Base-by-base conservation (phyloP, 768 basidiomycete genomes). In the Serpula lacrymans region DNA sequence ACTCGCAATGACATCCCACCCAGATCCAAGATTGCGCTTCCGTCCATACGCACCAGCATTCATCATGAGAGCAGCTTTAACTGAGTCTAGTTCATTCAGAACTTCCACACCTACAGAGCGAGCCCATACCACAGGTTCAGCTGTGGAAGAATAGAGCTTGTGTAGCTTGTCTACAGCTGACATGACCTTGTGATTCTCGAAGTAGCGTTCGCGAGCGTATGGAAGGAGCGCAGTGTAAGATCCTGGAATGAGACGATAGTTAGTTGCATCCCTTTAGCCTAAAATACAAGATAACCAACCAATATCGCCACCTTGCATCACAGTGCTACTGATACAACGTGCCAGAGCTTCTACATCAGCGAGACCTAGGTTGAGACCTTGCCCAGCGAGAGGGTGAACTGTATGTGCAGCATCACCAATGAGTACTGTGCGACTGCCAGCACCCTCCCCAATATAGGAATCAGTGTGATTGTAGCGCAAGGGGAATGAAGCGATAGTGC, bases 381-480 rank as follows among this genome's bases (percentile, higher is more conserved):
- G 95, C 2, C 96, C 96, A 0, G 94, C 95, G 20, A 98, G 77
- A 1, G 96, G 95, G 56, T 98, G 95, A 2, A 92, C 70, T 0
- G 89, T 90, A 55, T 98, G 96, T 13, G 94, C 96, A 1, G 95
- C 94, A 62, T 99, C 96, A 2, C 96, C 96, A 1, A 98, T 78
- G 6, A 98, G 80, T 2, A 84, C 93, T 1, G 89, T 94, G 4
- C 95, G 77, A 3, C 67, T 59, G 4, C 79, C 75, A 23, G 48
- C 42, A 0, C 78, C 81, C 54, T 82, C 82, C 12, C 93, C 91
- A 31, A 94, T 67, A 60, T 99, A 98, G 0, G 74, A 62, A 26
- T 93, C 88, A 2, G 89, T 85, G 50, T 98, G 96, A 34, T 78
- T 87, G 47, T 88, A 84, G 21, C 82, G 76, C 5, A 98, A 67